Evolutionary conservation across 768 basidiomycete species (phyloP).

Genomic region (Trametes cinnabarina): DNA sequence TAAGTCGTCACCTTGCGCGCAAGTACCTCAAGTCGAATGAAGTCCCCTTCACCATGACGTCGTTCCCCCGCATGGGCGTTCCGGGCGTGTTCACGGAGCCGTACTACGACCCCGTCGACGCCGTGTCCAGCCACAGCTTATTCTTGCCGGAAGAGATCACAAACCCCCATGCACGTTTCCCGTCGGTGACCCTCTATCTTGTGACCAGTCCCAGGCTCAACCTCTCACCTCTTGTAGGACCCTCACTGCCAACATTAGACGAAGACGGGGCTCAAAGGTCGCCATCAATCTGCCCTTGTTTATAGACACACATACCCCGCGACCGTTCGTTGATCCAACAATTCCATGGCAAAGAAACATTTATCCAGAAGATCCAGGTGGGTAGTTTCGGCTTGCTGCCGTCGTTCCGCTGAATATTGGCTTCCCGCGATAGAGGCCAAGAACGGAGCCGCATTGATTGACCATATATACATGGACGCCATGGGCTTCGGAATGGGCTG

Average conservation of each 20-base stretch:
- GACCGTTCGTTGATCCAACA: conserved; percentile 89
- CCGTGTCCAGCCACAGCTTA: conserved; percentile 86
- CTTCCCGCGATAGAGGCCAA: conserved; percentile 63
- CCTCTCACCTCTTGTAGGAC: conserved; percentile 53
- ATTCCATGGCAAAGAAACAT: conserved; percentile 84
- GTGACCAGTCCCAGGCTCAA: conserved; percentile 17
- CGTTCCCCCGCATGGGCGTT: conserved; percentile 90
- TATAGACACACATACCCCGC: conserved; percentile 82
- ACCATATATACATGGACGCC: conserved; percentile 97
- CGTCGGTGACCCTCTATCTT: conserved; percentile 57
- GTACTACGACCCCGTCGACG: conserved; percentile 67
- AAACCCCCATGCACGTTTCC: conserved; percentile 96
- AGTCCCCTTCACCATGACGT: conserved; percentile 88
- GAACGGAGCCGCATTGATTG: conserved; percentile 79
- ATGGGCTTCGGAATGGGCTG: conserved; percentile 99
- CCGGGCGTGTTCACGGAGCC: conserved; percentile 93
- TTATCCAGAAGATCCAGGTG: conserved; percentile 84
- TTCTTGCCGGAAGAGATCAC: conserved; percentile 96
- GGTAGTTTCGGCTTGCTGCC: conserved; percentile 23
- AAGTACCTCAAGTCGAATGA: conserved; percentile 83
- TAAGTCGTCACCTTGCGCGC: conserved; percentile 79
- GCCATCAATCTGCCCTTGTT: conserved; percentile 93
- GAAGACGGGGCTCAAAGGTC: conserved; percentile 88
- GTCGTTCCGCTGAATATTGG: conserved; percentile 6
- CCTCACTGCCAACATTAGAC: conserved; percentile 94